Percentiles rank a stretch among this genome's conserved stretches.
These are phyloP conservation scores for Gossypium aridum DNA, from an alignment of 441 rosid species.

Conservation along the genomic window DNA sequence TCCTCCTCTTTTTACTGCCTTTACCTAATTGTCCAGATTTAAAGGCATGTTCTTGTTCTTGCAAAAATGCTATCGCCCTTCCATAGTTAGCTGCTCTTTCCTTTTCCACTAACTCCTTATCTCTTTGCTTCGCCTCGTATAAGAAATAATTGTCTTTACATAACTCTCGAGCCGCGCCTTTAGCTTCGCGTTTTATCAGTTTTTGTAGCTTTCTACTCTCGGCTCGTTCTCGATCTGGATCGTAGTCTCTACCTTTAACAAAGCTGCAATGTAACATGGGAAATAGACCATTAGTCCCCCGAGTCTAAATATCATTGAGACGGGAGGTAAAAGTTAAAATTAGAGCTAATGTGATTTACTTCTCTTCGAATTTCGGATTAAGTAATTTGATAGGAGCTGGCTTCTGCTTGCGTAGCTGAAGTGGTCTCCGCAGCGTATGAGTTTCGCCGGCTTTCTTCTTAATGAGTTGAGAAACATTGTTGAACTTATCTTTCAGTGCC, in stretches of 20 bases:
- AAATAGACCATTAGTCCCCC: slow-evolving; percentile 7
- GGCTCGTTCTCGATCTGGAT: slow-evolving; percentile 70
- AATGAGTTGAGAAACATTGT: slow-evolving; percentile 47
- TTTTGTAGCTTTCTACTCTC: slow-evolving; percentile 61
- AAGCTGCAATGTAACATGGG: slow-evolving; percentile 48
- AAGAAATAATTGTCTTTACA: slow-evolving; percentile 74
- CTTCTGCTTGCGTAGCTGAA: slow-evolving; percentile 71
- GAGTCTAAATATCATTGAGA: too few relatives aligned
- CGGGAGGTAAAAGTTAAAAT: too few relatives aligned
- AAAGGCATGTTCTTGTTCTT: slow-evolving; percentile 81
- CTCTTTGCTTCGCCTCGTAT: slow-evolving; percentile 51
- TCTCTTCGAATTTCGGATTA: slow-evolving; percentile 79
- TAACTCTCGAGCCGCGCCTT: slow-evolving; percentile 74
- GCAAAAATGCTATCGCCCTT: slow-evolving; percentile 66
- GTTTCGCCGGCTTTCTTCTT: slow-evolving; percentile 43
- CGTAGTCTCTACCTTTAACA: slow-evolving; percentile 79
- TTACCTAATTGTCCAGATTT: slow-evolving; percentile 86
- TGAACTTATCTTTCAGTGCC: slow-evolving; percentile 40
- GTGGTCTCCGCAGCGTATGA: slow-evolving; percentile 47
- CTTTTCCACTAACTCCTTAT: slow-evolving; percentile 31
- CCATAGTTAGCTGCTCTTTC: slow-evolving; percentile 73
- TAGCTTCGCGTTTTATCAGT: slow-evolving; percentile 43
- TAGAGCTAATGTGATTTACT: slow-evolving; percentile 29
- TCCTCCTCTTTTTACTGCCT: slow-evolving; percentile 67
- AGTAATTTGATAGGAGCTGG: slow-evolving; percentile 63